Conservation (phyloP, 164 flowering plant genomes). For the Houttuynia cordata region DNA sequence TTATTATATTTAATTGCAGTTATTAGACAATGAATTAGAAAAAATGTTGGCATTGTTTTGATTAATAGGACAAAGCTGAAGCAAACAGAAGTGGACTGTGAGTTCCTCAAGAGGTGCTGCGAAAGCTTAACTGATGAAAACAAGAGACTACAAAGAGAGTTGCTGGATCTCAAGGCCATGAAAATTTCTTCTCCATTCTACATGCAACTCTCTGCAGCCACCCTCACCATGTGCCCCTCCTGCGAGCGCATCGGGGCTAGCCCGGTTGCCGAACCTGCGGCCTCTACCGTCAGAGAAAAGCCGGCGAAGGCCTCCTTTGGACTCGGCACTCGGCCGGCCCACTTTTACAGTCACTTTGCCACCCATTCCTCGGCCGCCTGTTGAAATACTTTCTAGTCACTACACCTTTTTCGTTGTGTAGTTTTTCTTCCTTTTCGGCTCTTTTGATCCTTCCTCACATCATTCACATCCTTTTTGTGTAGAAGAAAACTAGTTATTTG, state of each 20-base stretch:
- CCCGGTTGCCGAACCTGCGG: neutral
- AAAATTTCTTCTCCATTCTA: conserved; percentile 48
- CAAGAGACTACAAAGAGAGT: conserved; percentile 61
- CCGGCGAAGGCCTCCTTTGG: conserved; percentile 25
- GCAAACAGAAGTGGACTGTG: conserved; percentile 89
- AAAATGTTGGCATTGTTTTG: neutral
- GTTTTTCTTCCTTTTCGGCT: neutral
- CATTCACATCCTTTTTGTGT: neutral
- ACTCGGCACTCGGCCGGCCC: conserved; percentile 32
- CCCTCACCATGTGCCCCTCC: conserved; percentile 52
- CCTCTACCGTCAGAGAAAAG: conserved; percentile 2
- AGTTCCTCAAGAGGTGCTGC: conserved; percentile 73
- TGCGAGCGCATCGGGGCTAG: conserved; percentile 32
- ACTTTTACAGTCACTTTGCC: conserved; percentile 45
- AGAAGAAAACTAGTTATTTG: neutral
- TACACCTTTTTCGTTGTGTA: conserved; percentile 1
- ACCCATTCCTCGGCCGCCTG: conserved; percentile 62
- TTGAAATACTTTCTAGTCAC: conserved; percentile 1
- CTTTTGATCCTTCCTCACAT: neutral
- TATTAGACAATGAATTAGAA: neutral
- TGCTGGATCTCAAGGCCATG: conserved; percentile 67
- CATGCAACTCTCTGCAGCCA: conserved; percentile 47
- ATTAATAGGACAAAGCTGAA: conserved; percentile 70
- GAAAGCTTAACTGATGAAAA: conserved; percentile 72
- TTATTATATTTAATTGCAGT: no score